Evolutionary conservation across 2,329 filamentous ascomycete genomes (phyloP), one percentile per base, ranked within the genome.

Genomic region (Xylariales sp.): DNA sequence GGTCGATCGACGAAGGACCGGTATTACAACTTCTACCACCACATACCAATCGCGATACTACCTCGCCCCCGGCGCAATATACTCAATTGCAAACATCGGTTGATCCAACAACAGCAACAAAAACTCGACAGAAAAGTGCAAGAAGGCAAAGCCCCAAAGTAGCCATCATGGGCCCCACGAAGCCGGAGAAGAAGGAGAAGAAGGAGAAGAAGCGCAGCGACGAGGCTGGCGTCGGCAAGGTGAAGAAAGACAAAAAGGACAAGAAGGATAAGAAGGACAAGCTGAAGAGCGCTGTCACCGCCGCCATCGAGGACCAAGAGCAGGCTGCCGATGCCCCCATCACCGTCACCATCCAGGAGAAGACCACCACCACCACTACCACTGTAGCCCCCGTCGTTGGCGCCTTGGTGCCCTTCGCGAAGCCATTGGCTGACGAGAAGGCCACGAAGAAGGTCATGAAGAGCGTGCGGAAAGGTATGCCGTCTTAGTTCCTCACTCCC

Each of bases 371-470:
- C 10, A 55, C 28, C n/a, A 80, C 78, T 39, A 81, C 81, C 69
- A 81, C 81, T 54, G 80, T 79, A 49, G 83, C 84, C 53, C 79
- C 78, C 58, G 78, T 84, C 48, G 81, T 86, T 62, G 84, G 85
- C 74, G 89, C 90, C 66, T 84, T 97, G 55, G 93, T 97, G 63
- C 92, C 94, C 36, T 96, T 97, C 78, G 93, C 94, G 65, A 86
- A 91, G 74, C 93, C 93, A 41, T 83, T 97, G 68, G 91, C 91
- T 34, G 90, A 94, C 71, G 93, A 93, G 70, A 96, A 97, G 86
- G 86, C 83, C 60, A 85, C 86, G 78, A 89, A 89, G 84, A 88
- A 87, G 83, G 80, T 86, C 61, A 83, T 85, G 80, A 86, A 86
- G 83, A 83, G 82, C 43, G 85, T 86, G 69, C 82, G 84, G 74